Evolutionary conservation across 2,329 filamentous ascomycete species (phyloP).

Genomic region (Trichoderma sp.): DNA sequence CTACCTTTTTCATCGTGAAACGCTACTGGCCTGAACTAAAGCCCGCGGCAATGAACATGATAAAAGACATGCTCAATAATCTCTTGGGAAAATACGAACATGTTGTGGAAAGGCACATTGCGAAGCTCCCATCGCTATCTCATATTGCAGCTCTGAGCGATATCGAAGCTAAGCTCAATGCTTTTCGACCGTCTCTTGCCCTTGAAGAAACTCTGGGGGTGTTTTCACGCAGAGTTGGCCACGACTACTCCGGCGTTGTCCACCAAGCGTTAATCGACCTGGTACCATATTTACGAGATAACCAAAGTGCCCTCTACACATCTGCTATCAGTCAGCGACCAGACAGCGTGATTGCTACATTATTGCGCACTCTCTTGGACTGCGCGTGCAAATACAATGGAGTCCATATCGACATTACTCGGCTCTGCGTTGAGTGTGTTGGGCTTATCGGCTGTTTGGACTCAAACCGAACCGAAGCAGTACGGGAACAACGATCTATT

Average conservation of each 20-base stretch:
- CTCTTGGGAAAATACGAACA: conserved; percentile 61
- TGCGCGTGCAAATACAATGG: conserved; percentile 77
- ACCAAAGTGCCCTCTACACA: conserved; percentile 77
- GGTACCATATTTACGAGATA: conserved; percentile 63
- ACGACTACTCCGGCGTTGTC: conserved; percentile 85
- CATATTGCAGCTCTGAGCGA: conserved; percentile 66
- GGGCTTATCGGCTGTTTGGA: conserved; percentile 90
- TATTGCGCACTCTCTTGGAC: conserved; percentile 79
- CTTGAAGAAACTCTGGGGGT: conserved; percentile 62
- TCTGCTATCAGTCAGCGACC: conserved; percentile 81
- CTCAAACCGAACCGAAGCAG: conserved; percentile 79
- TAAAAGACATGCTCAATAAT: conserved; percentile 59
- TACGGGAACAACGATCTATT: conserved; percentile 75
- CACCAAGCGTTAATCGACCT: conserved; percentile 78
- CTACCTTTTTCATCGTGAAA: conserved; percentile 83
- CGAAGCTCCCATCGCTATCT: conserved; percentile 73
- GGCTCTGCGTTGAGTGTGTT: conserved; percentile 75
- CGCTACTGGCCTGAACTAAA: conserved; percentile 74
- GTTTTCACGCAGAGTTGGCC: conserved; percentile 69
- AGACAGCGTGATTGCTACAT: conserved; percentile 64
- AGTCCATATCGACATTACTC: conserved; percentile 62
- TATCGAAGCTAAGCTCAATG: conserved; percentile 62
- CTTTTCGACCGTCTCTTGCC: conserved; percentile 52
- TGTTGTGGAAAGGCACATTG: conserved; percentile 63
- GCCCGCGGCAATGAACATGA: conserved; percentile 54